Conservation (phyloP, 495 filamentous ascomycete species). For the Penicillium chermesinum region DNA sequence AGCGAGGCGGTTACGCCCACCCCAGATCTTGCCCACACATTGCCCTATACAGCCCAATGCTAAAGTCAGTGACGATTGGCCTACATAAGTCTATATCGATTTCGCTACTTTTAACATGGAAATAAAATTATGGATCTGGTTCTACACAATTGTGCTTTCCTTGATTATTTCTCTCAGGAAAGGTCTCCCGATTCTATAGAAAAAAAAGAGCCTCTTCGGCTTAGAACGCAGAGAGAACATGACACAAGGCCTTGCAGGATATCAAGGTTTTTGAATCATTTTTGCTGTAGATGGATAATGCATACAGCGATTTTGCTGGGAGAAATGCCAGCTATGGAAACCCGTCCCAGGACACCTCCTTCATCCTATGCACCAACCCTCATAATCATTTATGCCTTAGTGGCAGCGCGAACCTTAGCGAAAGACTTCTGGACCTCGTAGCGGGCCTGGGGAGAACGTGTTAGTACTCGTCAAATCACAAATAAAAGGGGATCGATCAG, state of each 20-base stretch:
- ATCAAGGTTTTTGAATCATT: constrained; percentile 48
- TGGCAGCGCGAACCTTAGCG: constrained; percentile 64
- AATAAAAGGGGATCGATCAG: neutral
- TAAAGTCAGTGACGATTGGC: constrained; percentile 9
- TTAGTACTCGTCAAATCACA: constrained; percentile 1
- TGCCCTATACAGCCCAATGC: constrained; percentile 17
- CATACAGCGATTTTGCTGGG: constrained; percentile 44
- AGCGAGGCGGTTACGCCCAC: constrained; percentile 43
- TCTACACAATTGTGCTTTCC: constrained; percentile 13
- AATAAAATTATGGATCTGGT: constrained; percentile 2
- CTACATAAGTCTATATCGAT: constrained; percentile 5
- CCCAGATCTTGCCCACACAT: constrained; percentile 30
- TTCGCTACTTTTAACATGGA: neutral
- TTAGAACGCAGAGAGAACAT: constrained; percentile 20
- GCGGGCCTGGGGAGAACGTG: constrained; percentile 52
- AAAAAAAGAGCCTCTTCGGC: constrained; percentile 19
- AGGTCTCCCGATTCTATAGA: constrained; percentile 19
- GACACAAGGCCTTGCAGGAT: constrained; percentile 38
- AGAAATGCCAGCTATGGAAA: constrained; percentile 43
- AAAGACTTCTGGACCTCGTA: constrained; percentile 94
- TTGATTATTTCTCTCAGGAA: constrained; percentile 9
- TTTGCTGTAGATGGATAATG: constrained; percentile 47
- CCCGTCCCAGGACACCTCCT: constrained; percentile 44
- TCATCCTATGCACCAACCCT: constrained; percentile 48
- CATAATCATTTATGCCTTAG: constrained; percentile 48